Evolutionary conservation across 768 basidiomycete genomes (phyloP).

Genomic region (Lactarius pseudohatsudake): DNA sequence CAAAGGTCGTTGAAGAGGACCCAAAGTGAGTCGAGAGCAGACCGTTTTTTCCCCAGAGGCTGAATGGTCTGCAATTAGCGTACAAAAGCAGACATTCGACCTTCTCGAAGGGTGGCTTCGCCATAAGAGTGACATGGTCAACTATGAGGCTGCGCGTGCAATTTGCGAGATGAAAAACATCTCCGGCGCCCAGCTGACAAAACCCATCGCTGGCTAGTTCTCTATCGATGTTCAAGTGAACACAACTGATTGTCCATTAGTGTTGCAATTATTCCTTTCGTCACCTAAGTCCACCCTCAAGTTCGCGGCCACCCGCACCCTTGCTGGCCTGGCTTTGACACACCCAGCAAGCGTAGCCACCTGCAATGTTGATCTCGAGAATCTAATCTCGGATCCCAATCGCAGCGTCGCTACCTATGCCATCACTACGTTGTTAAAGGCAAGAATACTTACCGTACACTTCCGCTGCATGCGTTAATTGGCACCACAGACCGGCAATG

Average conservation of each 20-base stretch:
- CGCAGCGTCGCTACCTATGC: conserved; percentile 97
- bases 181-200: conserved; percentile 70
- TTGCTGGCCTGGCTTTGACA: conserved; percentile 82
- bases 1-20: conserved; percentile 99
- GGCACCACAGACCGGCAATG: conserved; percentile 82
- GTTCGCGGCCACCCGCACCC: conserved; percentile 95
- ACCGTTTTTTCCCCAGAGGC: background rate
- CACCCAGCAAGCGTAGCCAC: conserved; percentile 85
- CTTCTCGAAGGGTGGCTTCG: conserved; percentile 92
- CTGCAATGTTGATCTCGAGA: conserved; percentile 97
- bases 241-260: conserved; percentile 41
- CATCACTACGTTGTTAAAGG: conserved; percentile 97
- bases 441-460: conserved; percentile 34
- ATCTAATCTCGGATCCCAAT: conserved; percentile 92
- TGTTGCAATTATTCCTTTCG: conserved; percentile 92
- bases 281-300: conserved; percentile 94
- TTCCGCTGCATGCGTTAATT: conserved; percentile 21
- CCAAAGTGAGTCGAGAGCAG: conserved; percentile 72
- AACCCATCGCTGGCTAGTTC: conserved; percentile 81
- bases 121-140: conserved; percentile 99
- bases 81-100: conserved; percentile 91
- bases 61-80: conserved; percentile 44
- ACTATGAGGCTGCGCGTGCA: conserved; percentile 95
- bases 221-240: background rate
- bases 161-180: conserved; percentile 96